phyloP scores from a whole-genome alignment of 805 yeast species.

The Blastobotrys americana region DNA sequence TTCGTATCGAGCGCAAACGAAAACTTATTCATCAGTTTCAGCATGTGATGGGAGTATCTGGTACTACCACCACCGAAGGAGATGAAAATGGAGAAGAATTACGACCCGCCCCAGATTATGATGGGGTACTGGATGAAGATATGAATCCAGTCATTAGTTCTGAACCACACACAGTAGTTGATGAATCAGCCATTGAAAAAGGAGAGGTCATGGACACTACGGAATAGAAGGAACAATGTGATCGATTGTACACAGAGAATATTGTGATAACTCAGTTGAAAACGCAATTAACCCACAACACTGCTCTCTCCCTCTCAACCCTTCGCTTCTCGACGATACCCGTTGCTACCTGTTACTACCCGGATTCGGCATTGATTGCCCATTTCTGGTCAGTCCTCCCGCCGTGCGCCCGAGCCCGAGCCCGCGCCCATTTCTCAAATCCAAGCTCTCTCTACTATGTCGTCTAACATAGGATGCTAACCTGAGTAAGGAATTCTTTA shows the following conservation, averaged over 20 bases:
- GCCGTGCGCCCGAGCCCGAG: no score
- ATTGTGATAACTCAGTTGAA: no score
- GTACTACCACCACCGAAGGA: slow-evolving; percentile 3
- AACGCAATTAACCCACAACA: neutral
- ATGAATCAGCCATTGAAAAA: neutral
- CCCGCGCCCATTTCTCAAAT: no score
- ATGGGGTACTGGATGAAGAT: neutral
- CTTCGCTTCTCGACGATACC: no score
- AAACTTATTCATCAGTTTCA: slow-evolving; percentile 12
- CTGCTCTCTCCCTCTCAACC: neutral
- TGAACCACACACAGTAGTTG: slow-evolving; percentile 1
- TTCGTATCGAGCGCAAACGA: slow-evolving; percentile 8
- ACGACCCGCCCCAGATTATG: neutral
- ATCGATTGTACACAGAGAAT: no score
- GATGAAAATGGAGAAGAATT: neutral
- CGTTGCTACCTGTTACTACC: no score
- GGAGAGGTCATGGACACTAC: neutral
- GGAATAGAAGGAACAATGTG: no score
- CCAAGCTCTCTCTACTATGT: no score
- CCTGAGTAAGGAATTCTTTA: no score
- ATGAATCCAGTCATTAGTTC: neutral
- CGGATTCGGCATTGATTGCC: no score
- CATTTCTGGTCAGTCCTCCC: no score
- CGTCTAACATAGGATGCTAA: no score
- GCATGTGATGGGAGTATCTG: slow-evolving; percentile 12